A percentile compares a stretch with the other conserved stretches of the same genome.
These are phyloP conservation scores for Macrocybe gigantea DNA, from an alignment of 768 basidiomycete species.

Conservation along the genomic window DNA sequence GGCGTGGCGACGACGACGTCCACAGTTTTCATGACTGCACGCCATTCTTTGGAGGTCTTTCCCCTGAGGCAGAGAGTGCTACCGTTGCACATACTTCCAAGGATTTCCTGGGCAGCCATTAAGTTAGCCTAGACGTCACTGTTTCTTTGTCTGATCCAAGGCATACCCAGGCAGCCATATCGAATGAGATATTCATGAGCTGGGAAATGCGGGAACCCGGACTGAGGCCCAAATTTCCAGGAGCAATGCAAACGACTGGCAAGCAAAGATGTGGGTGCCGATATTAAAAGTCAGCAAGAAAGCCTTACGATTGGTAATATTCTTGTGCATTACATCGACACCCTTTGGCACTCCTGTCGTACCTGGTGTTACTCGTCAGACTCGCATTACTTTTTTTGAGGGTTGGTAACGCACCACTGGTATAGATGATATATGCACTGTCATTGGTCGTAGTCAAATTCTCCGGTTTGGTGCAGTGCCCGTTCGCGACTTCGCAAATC, in stretches of 20 bases:
- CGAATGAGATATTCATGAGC: constrained; percentile 57
- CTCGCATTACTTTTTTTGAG: too few relatives aligned
- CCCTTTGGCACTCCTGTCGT: constrained; percentile 57
- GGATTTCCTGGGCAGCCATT: constrained; percentile 43
- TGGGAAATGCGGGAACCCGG: constrained; percentile 52
- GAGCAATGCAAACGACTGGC: constrained; percentile 30
- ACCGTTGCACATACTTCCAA: constrained; percentile 45
- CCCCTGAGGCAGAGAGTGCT: constrained; percentile 47
- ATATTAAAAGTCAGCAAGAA: constrained; percentile 8
- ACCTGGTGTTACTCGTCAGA: background rate
- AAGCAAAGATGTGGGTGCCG: background rate
- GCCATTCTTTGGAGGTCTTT: constrained; percentile 44
- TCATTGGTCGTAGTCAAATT: constrained; percentile 32
- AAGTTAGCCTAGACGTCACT: background rate
- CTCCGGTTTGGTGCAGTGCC: constrained; percentile 28
- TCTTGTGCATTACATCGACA: constrained; percentile 48
- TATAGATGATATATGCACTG: constrained; percentile 54
- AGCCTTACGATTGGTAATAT: constrained; percentile 49
- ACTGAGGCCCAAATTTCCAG: constrained; percentile 51
- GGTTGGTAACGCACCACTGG: constrained; percentile 30
- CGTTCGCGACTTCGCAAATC: constrained; percentile 17
- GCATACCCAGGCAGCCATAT: constrained; percentile 56
- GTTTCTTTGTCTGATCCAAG: background rate
- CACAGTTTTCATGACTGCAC: constrained; percentile 37
- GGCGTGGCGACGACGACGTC: constrained; percentile 50